Base-by-base conservation (phyloP, 2,329 filamentous ascomycete genomes). In the Epichloe amarillans region DNA sequence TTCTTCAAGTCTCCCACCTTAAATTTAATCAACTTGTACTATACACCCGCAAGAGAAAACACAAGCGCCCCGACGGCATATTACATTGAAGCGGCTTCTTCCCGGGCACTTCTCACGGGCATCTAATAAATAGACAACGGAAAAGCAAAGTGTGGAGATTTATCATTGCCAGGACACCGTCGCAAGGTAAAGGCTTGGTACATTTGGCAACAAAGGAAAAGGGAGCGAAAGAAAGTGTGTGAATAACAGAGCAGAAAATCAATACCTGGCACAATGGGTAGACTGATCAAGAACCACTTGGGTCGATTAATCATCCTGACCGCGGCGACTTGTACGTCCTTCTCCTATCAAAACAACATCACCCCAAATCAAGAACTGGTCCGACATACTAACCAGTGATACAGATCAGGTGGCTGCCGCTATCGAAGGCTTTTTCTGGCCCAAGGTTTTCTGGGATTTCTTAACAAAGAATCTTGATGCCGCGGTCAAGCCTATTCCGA, bases 261-360 rank as follows among this genome's bases (percentile, higher is more conserved):
- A 43, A 39, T 50, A 49, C 53, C 50, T 23, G 49, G 48, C 67
- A 72, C 58, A 56, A 98, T 98, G 93, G 93, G 93, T 69, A 93
- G 85, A 71, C 83, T 98, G 65, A 97, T 98, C 74, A 98, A 98
- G 79, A 97, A 97, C 74, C 93, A 98, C 75, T 95, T 88, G 88
- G 93, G 89, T 60, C 85, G 93, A 54, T 83, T 98, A 62, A 93
- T 98, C 64, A 79, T 95, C 69, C 74, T 98, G 65, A 88, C 87
- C 30, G 88, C 93, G 38, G 84, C 88, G 57, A 68, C 74, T 52
- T 90, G 86, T 89, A 80, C 54, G 74, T 72, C 52, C 12, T 11
- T 8, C 50, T 46, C 2, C n/a, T 5, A 5, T 21, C 10, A 17
- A 41, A 21, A 33, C n/a, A 19, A 23, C 38, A 33, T 10, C 0